Percentiles rank a stretch among this genome's conserved stretches.
Evolutionary conservation across 805 yeast genomes (phyloP).

Genomic region (Helenozyma rhizophorensis): DNA sequence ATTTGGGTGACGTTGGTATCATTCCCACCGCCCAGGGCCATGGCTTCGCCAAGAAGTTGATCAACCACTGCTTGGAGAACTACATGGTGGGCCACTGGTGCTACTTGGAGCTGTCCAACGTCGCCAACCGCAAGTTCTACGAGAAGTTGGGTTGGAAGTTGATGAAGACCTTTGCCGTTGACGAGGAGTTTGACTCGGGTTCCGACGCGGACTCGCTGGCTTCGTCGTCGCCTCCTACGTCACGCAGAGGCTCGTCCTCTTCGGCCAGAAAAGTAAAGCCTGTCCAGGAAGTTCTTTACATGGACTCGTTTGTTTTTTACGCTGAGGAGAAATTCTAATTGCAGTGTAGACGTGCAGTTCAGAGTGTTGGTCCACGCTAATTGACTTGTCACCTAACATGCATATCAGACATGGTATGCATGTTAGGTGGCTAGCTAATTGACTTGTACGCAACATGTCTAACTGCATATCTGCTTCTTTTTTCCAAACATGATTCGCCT

Average conservation of each 20-base stretch:
- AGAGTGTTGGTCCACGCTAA: conserved; percentile 10
- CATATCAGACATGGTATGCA: background rate
- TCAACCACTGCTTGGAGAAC: conserved; percentile 47
- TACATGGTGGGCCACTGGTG: conserved; percentile 34
- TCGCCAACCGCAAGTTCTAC: conserved; percentile 49
- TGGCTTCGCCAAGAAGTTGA: conserved; percentile 50
- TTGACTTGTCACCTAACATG: conserved; percentile 9
- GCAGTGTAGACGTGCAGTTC: conserved; percentile 1
- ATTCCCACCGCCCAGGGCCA: conserved; percentile 55
- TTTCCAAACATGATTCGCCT: too few relatives aligned
- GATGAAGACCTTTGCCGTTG: conserved; percentile 28
- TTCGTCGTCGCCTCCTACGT: conserved; percentile 3
- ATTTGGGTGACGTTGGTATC: conserved; percentile 55
- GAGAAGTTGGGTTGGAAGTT: conserved; percentile 47
- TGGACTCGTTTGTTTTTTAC: conserved; percentile 16
- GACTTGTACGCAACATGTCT: conserved; percentile 8
- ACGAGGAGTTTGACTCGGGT: conserved; percentile 16
- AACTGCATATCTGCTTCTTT: conserved; percentile 1
- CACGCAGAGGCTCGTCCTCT: conserved; percentile 11
- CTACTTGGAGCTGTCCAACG: conserved; percentile 57
- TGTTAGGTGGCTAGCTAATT: conserved; percentile 10
- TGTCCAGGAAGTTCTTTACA: conserved; percentile 10
- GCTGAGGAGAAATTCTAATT: conserved; percentile 2
- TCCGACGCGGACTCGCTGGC: conserved; percentile 10
- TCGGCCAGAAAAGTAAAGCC: conserved; percentile 2